A percentile compares a stretch with the other conserved stretches of the same genome.
Evolutionary conservation across 805 yeast genomes (phyloP).

Genomic region (Cyberlindnera xishuangbannaensis): DNA sequence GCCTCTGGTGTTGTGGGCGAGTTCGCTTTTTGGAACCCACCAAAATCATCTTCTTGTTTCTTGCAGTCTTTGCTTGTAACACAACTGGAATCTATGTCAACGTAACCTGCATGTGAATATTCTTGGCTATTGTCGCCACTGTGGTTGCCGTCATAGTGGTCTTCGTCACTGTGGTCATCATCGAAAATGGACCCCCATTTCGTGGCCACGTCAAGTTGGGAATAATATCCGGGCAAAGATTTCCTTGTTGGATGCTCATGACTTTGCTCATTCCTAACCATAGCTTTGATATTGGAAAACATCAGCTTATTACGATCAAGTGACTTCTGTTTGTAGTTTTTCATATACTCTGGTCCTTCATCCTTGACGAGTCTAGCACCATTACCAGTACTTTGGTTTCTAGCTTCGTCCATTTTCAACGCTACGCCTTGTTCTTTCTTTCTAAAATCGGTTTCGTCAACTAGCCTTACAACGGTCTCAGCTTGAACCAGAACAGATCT

Average conservation of each 20-base stretch:
- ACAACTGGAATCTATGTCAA: no score
- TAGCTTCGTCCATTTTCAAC: conserved; percentile 6
- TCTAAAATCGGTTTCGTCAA: conserved; percentile 7
- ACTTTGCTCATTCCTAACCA: conserved; percentile 9
- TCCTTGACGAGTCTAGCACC: conserved; percentile 4
- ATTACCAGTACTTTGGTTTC: conserved; percentile 2
- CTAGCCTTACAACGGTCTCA: conserved; percentile 4
- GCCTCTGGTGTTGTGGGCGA: not conserved
- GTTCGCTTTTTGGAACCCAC: conserved; percentile 27
- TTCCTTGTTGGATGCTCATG: no score
- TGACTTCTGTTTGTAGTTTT: conserved; percentile 8
- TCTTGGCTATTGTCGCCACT: conserved; percentile 3
- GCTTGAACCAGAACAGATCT: conserved; percentile 4
- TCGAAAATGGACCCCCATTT: not conserved
- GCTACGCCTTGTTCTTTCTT: conserved; percentile 4
- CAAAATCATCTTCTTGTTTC: conserved; percentile 31
- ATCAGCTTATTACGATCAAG: conserved; percentile 12
- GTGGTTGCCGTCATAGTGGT: not conserved
- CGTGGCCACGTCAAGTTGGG: no score
- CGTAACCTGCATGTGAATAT: conserved; percentile 13
- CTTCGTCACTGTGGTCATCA: not conserved
- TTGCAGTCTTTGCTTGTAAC: no score
- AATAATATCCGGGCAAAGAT: no score
- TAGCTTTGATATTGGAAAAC: conserved; percentile 15
- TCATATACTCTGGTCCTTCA: conserved; percentile 9